Evolutionary conservation across 495 filamentous ascomycete species (phyloP).

Genomic region (Penicillium samsonianum): DNA sequence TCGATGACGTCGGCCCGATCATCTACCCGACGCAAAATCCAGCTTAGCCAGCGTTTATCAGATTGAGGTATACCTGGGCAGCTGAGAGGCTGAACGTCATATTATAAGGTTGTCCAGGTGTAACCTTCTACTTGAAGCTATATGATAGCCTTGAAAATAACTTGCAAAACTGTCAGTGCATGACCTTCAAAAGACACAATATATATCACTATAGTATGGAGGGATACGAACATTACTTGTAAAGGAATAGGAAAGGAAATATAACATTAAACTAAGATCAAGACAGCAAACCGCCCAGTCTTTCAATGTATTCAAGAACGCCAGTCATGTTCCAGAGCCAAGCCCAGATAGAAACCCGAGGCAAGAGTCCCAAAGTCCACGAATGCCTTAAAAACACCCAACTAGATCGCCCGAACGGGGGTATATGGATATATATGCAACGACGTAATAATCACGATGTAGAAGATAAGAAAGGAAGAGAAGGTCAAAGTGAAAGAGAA

Average conservation of each 20-base stretch:
- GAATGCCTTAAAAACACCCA: conserved; percentile 26
- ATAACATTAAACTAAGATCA: not conserved
- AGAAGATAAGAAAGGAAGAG: not conserved
- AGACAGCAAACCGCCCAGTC: conserved; percentile 14
- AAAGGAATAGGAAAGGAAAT: not conserved
- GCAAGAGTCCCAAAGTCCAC: conserved; percentile 1
- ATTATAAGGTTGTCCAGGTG: too few relatives aligned
- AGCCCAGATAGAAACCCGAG: conserved; percentile 1
- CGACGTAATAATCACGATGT: conserved; percentile 22
- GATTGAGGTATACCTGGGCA: not conserved
- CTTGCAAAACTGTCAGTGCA: not conserved
- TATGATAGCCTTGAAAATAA: not conserved
- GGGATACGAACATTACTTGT: not conserved
- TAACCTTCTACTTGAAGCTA: not conserved
- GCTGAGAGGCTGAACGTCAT: not conserved
- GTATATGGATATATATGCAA: conserved; percentile 36
- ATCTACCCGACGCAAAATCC: conserved; percentile 11
- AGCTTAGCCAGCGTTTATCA: conserved; percentile 5
- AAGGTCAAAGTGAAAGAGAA: conserved; percentile 7
- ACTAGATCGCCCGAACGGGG: conserved; percentile 29
- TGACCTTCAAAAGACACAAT: not conserved
- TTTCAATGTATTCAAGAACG: conserved; percentile 26
- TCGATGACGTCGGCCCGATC: conserved; percentile 29
- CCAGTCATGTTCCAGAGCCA: conserved; percentile 10
- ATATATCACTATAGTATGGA: not conserved